Evolutionary conservation across 2,329 filamentous ascomycete genomes (phyloP).

Genomic region (Saccharata proteae): DNA sequence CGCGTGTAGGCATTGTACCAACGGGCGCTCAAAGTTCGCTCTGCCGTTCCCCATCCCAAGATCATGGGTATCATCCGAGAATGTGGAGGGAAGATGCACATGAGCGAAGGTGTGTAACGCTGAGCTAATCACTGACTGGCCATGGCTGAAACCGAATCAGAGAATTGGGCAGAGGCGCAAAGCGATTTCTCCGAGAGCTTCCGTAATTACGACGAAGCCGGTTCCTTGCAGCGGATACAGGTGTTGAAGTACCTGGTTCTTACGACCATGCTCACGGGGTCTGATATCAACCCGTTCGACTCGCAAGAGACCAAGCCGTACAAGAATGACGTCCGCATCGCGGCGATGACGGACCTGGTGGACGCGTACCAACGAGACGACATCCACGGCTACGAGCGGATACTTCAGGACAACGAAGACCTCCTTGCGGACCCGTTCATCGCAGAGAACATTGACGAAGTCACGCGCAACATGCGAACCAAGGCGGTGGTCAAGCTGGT

Average conservation of each 20-base stretch:
- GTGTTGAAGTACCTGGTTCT: conserved; percentile 94
- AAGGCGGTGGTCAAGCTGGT: conserved; percentile 91
- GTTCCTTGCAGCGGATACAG: conserved; percentile 89
- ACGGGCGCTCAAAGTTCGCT: conserved; percentile 79
- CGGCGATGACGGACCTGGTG: conserved; percentile 93
- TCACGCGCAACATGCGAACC: conserved; percentile 94
- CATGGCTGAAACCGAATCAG: conserved; percentile 27
- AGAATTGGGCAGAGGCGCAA: conserved; percentile 96
- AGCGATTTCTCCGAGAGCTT: conserved; percentile 98
- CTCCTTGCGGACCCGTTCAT: conserved; percentile 90
- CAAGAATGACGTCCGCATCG: conserved; percentile 86
- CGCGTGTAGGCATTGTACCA: conserved; percentile 60
- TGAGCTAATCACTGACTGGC: background rate
- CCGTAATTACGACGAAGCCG: conserved; percentile 96
- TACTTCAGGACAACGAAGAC: conserved; percentile 77
- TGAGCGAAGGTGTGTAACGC: conserved; percentile 59
- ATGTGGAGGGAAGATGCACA: conserved; percentile 99
- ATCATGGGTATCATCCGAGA: conserved; percentile 99
- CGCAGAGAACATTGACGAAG: conserved; percentile 97
- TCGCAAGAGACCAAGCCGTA: conserved; percentile 98
- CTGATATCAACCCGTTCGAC: conserved; percentile 96
- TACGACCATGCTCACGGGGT: conserved; percentile 97
- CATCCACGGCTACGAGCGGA: conserved; percentile 79
- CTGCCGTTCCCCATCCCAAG: conserved; percentile 95
- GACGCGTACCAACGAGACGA: conserved; percentile 95